phyloP scores from a whole-genome alignment of 441 rosid genomes.

The Macaranga tanarius region DNA sequence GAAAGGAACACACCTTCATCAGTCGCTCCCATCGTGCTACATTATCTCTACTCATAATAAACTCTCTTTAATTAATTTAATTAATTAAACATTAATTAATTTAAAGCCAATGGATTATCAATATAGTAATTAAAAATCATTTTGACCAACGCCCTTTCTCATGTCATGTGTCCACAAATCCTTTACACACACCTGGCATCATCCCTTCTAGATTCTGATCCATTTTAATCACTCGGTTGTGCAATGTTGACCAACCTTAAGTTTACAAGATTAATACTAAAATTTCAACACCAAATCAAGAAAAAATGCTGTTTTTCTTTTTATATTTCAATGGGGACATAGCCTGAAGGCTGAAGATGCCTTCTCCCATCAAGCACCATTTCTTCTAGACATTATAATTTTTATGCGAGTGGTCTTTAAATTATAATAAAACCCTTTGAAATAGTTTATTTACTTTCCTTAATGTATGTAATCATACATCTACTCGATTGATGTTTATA shows the following conservation, averaged over 20 bases:
- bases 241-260: not conserved
- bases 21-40: not conserved
- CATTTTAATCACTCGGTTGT: not conserved
- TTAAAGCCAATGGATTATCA: not conserved
- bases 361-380: not conserved
- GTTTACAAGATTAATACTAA: not conserved
- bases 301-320: not conserved
- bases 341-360: no score
- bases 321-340: no score
- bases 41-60: not conserved
- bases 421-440: no score
- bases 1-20: not conserved
- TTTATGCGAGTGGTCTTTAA: no score
- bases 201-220: not conserved
- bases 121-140: no score
- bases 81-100: no score
- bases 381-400: no score
- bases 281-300: not conserved
- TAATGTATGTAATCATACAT: no score
- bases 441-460: no score
- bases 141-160: not conserved
- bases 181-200: not conserved
- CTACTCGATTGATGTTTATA: no score
- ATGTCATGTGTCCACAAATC: not conserved
- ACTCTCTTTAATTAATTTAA: no score